Evolutionary conservation across 345 rosid genomes (phyloP), one percentile per base, ranked within the genome.

Genomic region (Fremontodendron californicum): DNA sequence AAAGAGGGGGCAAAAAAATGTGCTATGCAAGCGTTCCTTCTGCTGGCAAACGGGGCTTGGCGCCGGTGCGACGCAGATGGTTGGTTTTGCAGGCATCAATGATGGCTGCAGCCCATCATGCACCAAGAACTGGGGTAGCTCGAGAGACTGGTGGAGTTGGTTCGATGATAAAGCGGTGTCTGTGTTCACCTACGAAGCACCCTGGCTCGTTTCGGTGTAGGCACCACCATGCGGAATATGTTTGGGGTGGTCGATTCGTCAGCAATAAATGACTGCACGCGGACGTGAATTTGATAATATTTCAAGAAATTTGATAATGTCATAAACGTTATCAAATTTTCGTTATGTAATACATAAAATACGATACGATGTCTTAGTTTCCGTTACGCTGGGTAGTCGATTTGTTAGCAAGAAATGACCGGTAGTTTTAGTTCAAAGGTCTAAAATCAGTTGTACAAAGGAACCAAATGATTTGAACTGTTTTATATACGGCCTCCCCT

Each of bases 151-250:
- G 51, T 10, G 82, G 80, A 5, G 87, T 66, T 6, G 64, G 84
- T 35, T 73, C 78, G 49, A 80, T 54, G 68, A 11, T 25, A 27
- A 69, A 82, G 87, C 49, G 31, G 79, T 94, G 96, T 42, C 60
- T 87, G 4, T 94, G 96, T 80, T 92, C 96, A 7, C 96, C 96
- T 2, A 87, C 94, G 5, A 83, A 33, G 80, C 98, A 94, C 65
- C 91, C 94, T 0, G 90, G 98, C 27, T 92, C 98, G 9, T 94
- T 94, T 80, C 77, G 90, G 83, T 92, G 96, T 85, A 85, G 97
- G 88, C 81, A 81, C 60, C 97, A 94, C 75, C 91, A 77, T 15
- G 82, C 75, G 21, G 88, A 81, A 43, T 90, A 88, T 67, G 85
- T 55, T 45, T 92, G 94, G 97, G 78, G 83, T 18, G 74, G 40